Conservation (phyloP, 2,329 filamentous ascomycete genomes). For the Cryphonectria carpinicola region DNA sequence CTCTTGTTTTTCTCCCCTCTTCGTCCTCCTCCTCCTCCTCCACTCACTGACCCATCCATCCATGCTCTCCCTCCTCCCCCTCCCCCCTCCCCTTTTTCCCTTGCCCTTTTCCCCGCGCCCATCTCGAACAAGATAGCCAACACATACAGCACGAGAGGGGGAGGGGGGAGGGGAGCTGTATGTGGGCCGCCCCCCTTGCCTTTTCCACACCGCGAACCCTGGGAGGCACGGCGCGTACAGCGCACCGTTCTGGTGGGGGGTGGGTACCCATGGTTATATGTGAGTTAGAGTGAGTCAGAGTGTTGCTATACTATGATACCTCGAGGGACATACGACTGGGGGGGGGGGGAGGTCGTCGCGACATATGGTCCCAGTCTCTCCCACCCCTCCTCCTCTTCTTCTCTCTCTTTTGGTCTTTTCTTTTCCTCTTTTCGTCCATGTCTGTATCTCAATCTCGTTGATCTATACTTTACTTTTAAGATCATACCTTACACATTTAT, state of each 20-base stretch:
- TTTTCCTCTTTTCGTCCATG: not conserved
- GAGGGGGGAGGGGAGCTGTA: not conserved
- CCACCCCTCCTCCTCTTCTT: not conserved
- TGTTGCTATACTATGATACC: constrained; percentile 10
- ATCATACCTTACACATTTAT: not conserved
- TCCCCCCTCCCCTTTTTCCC: not conserved
- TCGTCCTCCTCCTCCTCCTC: not conserved
- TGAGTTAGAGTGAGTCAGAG: constrained; percentile 22
- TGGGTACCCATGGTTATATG: not conserved
- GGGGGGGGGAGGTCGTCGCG: not conserved
- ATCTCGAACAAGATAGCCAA: not conserved
- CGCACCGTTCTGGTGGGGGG: not conserved
- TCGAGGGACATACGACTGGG: not conserved
- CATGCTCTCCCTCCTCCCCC: not conserved
- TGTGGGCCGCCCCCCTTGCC: not conserved
- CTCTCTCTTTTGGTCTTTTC: not conserved
- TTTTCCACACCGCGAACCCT: not conserved
- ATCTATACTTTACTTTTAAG: not conserved
- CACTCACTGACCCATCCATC: not conserved
- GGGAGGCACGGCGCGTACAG: constrained; percentile 11
- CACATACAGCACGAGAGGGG: not conserved
- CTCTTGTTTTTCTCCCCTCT: not conserved
- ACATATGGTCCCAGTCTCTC: not conserved
- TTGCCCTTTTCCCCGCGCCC: not conserved
- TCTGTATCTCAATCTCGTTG: not conserved